phyloP scores from a whole-genome alignment of 148 eudicot species.

The Camellia lanceoleosa region DNA sequence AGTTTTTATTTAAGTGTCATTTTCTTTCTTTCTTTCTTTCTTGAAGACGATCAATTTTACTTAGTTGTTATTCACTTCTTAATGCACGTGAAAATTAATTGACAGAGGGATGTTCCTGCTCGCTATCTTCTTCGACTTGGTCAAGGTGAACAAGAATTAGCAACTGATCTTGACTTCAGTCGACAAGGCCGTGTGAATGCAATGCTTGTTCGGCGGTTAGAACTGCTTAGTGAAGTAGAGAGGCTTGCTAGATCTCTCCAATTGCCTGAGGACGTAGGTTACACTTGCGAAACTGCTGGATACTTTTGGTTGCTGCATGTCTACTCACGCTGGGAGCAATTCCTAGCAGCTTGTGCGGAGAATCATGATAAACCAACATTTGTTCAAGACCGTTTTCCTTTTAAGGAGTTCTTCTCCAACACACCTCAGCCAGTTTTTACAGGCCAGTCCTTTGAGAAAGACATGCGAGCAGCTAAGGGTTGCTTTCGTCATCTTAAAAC shows the following conservation, averaged over 20 bases:
- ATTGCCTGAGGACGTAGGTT: slow-evolving; percentile 96
- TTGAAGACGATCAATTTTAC: not conserved
- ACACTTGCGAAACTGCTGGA: slow-evolving; percentile 98
- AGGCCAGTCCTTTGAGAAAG: slow-evolving; percentile 74
- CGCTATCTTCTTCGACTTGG: slow-evolving; percentile 98
- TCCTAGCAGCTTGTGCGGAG: slow-evolving; percentile 77
- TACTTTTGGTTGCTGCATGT: slow-evolving; percentile 98
- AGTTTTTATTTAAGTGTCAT: not conserved
- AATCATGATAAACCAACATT: slow-evolving; percentile 66
- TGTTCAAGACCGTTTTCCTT: slow-evolving; percentile 83
- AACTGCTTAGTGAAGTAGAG: slow-evolving; percentile 94
- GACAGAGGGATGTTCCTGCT: slow-evolving; percentile 97
- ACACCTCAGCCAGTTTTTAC: slow-evolving; percentile 83
- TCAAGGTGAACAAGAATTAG: slow-evolving; percentile 98
- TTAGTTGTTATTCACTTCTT: slow-evolving; percentile 8
- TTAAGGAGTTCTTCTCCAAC: slow-evolving; percentile 78
- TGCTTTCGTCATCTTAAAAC: slow-evolving; percentile 91
- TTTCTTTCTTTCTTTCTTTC: not conserved
- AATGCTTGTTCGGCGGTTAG: slow-evolving; percentile 93
- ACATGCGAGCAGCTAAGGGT: slow-evolving; percentile 92
- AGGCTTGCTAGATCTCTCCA: slow-evolving; percentile 95
- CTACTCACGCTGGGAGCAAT: slow-evolving; percentile 96
- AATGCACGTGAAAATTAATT: not conserved
- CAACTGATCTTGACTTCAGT: slow-evolving; percentile 96
- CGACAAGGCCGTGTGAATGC: slow-evolving; percentile 99